Base-by-base conservation (phyloP, 148 eudicot genomes). In the Salicornia ramosissima region DNA sequence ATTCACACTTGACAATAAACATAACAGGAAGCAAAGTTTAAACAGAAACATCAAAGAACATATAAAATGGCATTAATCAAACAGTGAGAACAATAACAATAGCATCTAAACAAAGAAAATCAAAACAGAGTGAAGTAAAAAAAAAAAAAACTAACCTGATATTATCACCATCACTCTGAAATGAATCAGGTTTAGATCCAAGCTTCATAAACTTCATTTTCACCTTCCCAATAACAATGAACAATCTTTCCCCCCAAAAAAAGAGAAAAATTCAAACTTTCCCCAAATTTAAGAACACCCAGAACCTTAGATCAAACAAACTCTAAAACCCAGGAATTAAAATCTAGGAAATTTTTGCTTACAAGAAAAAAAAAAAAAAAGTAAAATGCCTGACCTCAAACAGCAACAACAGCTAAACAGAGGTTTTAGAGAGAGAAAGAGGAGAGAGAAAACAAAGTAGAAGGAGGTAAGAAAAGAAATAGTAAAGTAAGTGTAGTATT, bases 121-220 rank as follows among this genome's bases (percentile, higher is more conserved):
- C 11, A 33, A 55, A 71, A 39, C n/a, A 28, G 55, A 77, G 36
- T 50, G 36, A 26, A 60, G 33, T 40, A 42, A 22, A 47, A 4
- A 9, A 64, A n/a, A 36, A 36, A 36, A 36, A 36, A 24, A 65
- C 77, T 70, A 11, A 90, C 96, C 96, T 90, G 65, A 82, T 78
- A 70, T 83, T 84, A 75, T 90, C 96, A 50, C 90, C 96, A 68
- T 90, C 87, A 52, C 82, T 82, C 86, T 87, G 90, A 74, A 90
- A 87, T 26, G 84, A 77, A 76, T 90, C 96, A 78, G 88, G 85
- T 69, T 90, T 90, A 68, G 96, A 90, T 82, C 96, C 96, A 76
- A 90, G 90, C 71, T 90, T 90, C 96, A 90, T 90, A 69, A 87
- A 90, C 88, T 90, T 90, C 96, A 90, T 90, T 68, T 82, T 72